Evolutionary conservation across 2,329 filamentous ascomycete genomes (phyloP), one percentile per base, ranked within the genome.

Genomic region (Pseudogymnoascus verrucosus): DNA sequence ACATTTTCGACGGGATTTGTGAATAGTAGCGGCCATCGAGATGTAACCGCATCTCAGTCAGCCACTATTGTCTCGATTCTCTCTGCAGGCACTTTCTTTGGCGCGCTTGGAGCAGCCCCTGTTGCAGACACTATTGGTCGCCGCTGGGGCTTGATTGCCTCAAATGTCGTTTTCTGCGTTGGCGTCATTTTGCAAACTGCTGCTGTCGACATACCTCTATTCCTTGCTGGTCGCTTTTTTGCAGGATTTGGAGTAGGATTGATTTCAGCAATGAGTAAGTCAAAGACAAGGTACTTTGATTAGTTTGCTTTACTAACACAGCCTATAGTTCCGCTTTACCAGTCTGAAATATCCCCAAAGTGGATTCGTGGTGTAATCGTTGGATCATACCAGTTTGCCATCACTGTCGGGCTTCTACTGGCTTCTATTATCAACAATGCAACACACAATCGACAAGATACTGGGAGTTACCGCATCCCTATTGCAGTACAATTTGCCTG

Each of bases 311-410:
- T 64, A 62, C 23, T 14, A 4, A 44, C 61, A 57, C 5, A 40
- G 19, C 21, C 57, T 66, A 85, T 89, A 61, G 85, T 92, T 44
- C 89, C 89, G 19, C 78, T 93, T 7, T 93, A 92, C 73, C 89
- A 92, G 74, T 91, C 89, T 1, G 89, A 92, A 76, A 91, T 90
- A 79, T 86, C 89, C 0, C 89, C 89, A 1, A 91, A 91, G 78
- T 92, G 89, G 89, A 90, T 93, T 71, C 82, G 89, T 74, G 89
- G 89, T 68, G 85, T 87, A 3, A 80, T 91, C 7, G 88, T 92
- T 62, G 89, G 88, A 72, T 84, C 85, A 61, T 92, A 91, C 74
- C 88, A 93, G 76, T 78, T 91, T 28, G 89, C 88, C 57, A 92
- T 92, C 71, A 92, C 89, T 0, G 76, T 87, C 40, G 89, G 89